Conservation (phyloP, 2,329 filamentous ascomycete species). For the Colletotrichum simmondsii region DNA sequence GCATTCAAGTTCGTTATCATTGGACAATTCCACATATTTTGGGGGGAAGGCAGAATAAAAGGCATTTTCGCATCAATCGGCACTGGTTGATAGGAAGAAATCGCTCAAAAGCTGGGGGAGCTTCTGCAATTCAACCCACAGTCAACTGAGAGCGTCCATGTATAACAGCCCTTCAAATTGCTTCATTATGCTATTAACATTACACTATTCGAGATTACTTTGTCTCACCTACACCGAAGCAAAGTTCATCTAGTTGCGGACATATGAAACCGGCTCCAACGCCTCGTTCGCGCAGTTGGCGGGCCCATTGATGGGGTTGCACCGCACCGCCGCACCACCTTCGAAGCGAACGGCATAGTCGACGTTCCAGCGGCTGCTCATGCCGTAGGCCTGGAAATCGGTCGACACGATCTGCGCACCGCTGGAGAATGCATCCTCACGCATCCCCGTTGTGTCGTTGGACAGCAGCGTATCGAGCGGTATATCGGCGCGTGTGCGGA, state of each 20-base stretch:
- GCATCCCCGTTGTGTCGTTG: conserved; percentile 50
- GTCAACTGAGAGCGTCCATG: neutral
- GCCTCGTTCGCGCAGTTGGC: conserved; percentile 34
- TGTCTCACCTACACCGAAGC: neutral
- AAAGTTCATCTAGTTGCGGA: conserved; percentile 24
- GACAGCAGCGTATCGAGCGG: conserved; percentile 55
- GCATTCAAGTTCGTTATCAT: neutral
- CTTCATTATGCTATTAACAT: neutral
- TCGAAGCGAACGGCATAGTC: conserved; percentile 53
- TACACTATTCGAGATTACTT: neutral
- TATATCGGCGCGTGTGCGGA: conserved; percentile 59
- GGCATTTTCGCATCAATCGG: neutral
- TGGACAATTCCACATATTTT: neutral
- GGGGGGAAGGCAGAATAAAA: neutral
- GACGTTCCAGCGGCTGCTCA: conserved; percentile 57
- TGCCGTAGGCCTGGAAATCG: conserved; percentile 58
- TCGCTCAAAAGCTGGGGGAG: neutral
- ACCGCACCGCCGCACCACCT: conserved; percentile 39
- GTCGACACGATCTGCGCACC: conserved; percentile 62
- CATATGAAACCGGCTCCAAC: conserved; percentile 38
- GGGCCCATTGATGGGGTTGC: conserved; percentile 44
- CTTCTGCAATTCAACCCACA: neutral
- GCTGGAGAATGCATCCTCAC: conserved; percentile 54
- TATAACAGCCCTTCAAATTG: neutral
- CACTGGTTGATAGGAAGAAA: neutral